Evolutionary conservation across 2,329 filamentous ascomycete genomes (phyloP).

Genomic region (Penicillium sp.): DNA sequence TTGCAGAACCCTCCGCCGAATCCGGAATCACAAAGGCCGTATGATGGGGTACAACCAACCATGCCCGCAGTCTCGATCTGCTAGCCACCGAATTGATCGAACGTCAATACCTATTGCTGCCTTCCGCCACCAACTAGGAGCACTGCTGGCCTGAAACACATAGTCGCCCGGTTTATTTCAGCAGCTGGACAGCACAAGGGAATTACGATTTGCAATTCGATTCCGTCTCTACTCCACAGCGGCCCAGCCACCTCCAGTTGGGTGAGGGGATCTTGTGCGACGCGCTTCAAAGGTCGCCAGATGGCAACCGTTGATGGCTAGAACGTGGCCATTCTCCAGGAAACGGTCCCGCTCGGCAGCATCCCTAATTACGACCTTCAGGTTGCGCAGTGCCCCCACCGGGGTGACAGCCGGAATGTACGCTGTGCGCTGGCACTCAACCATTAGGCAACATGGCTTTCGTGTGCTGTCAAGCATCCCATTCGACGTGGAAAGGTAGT

Average conservation of each 20-base stretch:
- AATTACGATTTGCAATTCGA: neutral
- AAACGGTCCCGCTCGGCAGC: conserved; percentile 11
- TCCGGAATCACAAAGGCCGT: conserved; percentile 53
- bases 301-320: conserved; percentile 21
- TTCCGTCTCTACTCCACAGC: conserved; percentile 12
- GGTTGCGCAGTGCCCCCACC: conserved; percentile 7
- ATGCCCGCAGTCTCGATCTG: conserved; percentile 8
- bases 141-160: conserved; percentile 17
- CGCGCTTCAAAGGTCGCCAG: conserved; percentile 26
- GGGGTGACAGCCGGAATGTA: conserved; percentile 24
- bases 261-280: conserved; percentile 24
- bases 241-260: conserved; percentile 21
- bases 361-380: conserved; percentile 9
- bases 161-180: conserved; percentile 21
- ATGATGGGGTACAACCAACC: conserved; percentile 44
- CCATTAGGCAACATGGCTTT: conserved; percentile 15
- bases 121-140: conserved; percentile 21
- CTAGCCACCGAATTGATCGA: conserved; percentile 24
- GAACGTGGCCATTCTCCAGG: conserved; percentile 9
- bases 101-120: conserved; percentile 23
- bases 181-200: conserved; percentile 14
- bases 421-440: conserved; percentile 20
- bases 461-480: conserved; percentile 44
- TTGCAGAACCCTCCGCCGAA: conserved; percentile 39
- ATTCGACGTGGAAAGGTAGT: conserved; percentile 67